Evolutionary conservation across 208 protist genomes (phyloP).

Genomic region (Porcisia deanei): DNA sequence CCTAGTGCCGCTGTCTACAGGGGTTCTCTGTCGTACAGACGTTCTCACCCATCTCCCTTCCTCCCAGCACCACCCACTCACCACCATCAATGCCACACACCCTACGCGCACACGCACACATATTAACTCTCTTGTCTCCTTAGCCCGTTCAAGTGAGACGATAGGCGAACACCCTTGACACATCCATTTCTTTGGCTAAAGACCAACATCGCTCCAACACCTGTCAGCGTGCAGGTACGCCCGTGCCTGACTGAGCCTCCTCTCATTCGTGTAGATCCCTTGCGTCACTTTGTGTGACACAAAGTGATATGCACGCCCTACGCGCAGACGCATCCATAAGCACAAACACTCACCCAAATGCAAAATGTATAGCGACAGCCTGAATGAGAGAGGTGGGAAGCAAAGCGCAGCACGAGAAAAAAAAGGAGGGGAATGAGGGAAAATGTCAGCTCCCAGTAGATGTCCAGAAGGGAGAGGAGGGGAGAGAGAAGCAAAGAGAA

Average conservation of each 20-base stretch:
- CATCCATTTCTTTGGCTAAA: not conserved
- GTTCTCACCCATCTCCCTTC: not conserved
- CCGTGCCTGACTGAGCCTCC: not conserved
- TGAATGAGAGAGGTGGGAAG: no score
- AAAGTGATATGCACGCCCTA: no score
- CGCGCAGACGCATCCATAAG: not conserved
- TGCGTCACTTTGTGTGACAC: not conserved
- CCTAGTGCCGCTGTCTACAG: not conserved
- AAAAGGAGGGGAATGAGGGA: not conserved
- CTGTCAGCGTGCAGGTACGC: not conserved
- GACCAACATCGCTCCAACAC: not conserved
- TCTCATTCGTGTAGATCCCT: not conserved
- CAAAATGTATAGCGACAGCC: no score
- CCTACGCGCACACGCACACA: no score
- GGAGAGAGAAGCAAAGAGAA: not conserved
- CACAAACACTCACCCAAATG: constrained; percentile 1
- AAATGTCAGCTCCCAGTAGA: no score
- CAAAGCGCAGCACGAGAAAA: not conserved
- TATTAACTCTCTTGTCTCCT: not conserved
- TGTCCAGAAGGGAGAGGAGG: not conserved
- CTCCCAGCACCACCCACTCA: not conserved
- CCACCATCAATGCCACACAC: no score
- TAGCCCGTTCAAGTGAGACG: not conserved
- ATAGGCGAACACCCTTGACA: not conserved
- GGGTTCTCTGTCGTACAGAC: not conserved